These are phyloP conservation scores for Ustulina deusta DNA, from an alignment of 2,329 filamentous ascomycete species.

Conservation along the genomic window DNA sequence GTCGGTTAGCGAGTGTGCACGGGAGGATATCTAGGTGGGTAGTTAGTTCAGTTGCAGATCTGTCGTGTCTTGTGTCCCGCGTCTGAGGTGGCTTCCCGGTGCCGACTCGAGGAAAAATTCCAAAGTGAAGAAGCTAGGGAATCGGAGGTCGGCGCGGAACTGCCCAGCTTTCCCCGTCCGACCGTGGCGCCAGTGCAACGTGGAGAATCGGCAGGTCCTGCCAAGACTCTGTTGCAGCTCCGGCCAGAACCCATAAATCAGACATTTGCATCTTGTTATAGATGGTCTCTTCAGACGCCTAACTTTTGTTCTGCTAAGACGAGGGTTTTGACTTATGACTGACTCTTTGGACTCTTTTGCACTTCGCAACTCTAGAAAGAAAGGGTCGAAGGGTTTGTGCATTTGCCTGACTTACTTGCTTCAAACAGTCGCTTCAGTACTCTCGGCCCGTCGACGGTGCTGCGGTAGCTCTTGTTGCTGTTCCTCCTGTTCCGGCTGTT, in stretches of 20 bases:
- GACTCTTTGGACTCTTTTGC: not conserved
- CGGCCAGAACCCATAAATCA: not conserved
- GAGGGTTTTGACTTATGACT: not conserved
- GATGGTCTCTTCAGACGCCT: not conserved
- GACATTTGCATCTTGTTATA: not conserved
- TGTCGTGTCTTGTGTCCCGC: conserved; percentile 4
- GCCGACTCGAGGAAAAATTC: conserved; percentile 32
- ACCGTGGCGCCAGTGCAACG: conserved; percentile 7
- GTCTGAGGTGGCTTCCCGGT: conserved; percentile 15
- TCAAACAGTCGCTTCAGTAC: conserved; percentile 21
- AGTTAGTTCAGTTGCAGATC: not conserved
- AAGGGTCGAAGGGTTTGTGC: not conserved
- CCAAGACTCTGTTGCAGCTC: conserved; percentile 18
- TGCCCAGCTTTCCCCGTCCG: conserved; percentile 17
- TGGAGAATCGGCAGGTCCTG: conserved; percentile 25
- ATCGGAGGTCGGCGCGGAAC: conserved; percentile 37
- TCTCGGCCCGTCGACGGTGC: not conserved
- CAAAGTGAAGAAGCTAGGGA: conserved; percentile 23
- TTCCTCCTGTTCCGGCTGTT: not conserved
- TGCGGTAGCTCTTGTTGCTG: conserved; percentile 17
- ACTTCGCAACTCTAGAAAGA: not conserved
- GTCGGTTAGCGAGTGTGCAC: not conserved
- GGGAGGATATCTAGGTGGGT: not conserved
- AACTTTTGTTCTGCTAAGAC: not conserved
- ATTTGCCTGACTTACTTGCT: conserved; percentile 1